phyloP scores from a whole-genome alignment of 352 stramenopile genomes.

The Globisporangium parvum region DNA sequence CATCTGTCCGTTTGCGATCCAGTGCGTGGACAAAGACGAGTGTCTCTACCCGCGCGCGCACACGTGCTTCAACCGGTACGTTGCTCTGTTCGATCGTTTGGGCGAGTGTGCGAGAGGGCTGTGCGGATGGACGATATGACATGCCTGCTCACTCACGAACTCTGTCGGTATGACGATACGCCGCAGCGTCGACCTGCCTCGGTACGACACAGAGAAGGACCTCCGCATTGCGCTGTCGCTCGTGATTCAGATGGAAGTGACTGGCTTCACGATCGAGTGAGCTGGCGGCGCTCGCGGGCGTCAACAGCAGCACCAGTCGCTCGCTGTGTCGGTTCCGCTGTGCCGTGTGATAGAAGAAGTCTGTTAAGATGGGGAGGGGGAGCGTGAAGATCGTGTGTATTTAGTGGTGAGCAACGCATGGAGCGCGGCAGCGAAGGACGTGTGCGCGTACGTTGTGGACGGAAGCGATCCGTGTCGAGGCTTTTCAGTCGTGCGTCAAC shows the following conservation, averaged over 20 bases:
- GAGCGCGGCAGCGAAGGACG: no score
- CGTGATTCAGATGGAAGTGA: conserved; percentile 86
- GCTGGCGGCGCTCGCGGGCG: no score
- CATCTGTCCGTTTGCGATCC: conserved; percentile 83
- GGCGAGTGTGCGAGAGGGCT: not conserved
- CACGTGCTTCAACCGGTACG: conserved; percentile 83
- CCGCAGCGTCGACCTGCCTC: conserved; percentile 65
- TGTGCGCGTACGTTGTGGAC: no score
- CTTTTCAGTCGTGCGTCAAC: no score
- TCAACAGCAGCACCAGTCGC: not conserved
- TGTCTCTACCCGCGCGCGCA: conserved; percentile 80
- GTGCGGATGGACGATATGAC: not conserved
- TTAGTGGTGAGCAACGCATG: no score
- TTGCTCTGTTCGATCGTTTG: conserved; percentile 9
- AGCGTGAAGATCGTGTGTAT: no score
- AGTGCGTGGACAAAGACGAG: conserved; percentile 76
- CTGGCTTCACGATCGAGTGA: conserved; percentile 82
- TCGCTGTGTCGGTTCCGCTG: not conserved
- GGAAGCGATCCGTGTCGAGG: no score
- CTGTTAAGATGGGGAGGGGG: no score
- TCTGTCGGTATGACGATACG: conserved; percentile 9
- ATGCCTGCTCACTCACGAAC: not conserved
- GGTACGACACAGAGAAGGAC: conserved; percentile 72
- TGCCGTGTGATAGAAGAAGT: conserved; percentile 2
- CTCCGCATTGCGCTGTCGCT: conserved; percentile 72